These are phyloP conservation scores for Aphanomyces euteiches DNA, from an alignment of 352 stramenopile genomes.

Conservation along the genomic window DNA sequence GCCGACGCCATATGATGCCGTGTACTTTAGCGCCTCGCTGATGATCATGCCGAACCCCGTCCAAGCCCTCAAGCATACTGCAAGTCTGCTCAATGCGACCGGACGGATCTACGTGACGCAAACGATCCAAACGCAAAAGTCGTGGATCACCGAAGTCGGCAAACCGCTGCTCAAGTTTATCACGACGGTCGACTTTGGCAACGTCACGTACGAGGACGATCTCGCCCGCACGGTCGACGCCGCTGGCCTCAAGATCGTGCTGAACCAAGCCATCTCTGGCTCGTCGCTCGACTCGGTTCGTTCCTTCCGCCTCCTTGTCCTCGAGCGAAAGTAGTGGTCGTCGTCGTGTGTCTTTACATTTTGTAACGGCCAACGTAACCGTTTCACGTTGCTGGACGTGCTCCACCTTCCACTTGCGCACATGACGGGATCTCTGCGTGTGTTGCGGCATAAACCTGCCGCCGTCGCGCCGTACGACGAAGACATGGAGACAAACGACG, in stretches of 20 bases:
- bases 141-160: slow-evolving; percentile 58
- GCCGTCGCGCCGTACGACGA: too few species aligned
- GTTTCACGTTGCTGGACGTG: too few species aligned
- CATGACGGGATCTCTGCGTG: too few species aligned
- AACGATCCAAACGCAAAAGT: slow-evolving; percentile 84
- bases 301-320: slow-evolving; percentile 63
- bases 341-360: neutral
- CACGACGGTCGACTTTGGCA: slow-evolving; percentile 91
- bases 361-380: too few species aligned
- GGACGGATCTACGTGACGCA: slow-evolving; percentile 86
- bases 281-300: slow-evolving; percentile 53
- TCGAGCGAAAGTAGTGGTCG: slow-evolving; percentile 40
- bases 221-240: slow-evolving; percentile 64
- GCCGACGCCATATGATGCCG: slow-evolving; percentile 74
- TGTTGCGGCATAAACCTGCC: too few species aligned
- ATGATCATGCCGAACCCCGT: slow-evolving; percentile 89
- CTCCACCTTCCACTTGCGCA: too few species aligned
- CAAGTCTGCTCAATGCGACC: slow-evolving; percentile 54
- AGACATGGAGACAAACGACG: too few species aligned
- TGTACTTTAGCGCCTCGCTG: slow-evolving; percentile 90
- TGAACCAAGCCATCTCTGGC: slow-evolving; percentile 59
- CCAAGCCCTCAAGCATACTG: slow-evolving; percentile 63
- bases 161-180: slow-evolving; percentile 91
- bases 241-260: slow-evolving; percentile 47
- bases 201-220: slow-evolving; percentile 81